Evolutionary conservation across 352 stramenopile genomes (phyloP).

Genomic region (Pythium phragmitis): DNA sequence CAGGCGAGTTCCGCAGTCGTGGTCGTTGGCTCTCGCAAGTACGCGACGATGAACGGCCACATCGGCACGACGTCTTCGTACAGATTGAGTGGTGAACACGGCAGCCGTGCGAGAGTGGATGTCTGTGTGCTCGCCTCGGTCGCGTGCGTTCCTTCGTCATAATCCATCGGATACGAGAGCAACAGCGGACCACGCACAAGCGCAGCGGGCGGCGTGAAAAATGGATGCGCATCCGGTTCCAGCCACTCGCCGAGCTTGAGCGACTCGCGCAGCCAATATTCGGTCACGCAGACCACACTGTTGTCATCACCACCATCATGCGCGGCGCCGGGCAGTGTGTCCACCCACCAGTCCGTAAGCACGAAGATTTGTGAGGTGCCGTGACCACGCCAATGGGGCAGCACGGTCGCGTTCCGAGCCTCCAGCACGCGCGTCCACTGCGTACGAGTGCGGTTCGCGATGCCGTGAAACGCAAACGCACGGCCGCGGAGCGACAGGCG

Average conservation of each 20-base stretch:
- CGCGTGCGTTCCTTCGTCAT: background rate
- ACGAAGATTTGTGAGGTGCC: conserved; percentile 33
- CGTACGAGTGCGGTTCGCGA: background rate
- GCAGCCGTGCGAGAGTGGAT: conserved; percentile 30
- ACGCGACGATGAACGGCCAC: conserved; percentile 68
- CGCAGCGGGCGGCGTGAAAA: conserved; percentile 42
- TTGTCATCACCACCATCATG: background rate
- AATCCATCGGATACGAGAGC: conserved; percentile 47
- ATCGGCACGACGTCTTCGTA: conserved; percentile 45
- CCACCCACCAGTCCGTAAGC: conserved; percentile 56
- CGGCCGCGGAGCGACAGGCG: conserved; percentile 10
- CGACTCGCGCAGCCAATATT: conserved; percentile 57
- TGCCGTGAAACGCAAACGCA: conserved; percentile 26
- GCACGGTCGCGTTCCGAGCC: conserved; percentile 3
- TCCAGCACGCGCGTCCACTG: conserved; percentile 10
- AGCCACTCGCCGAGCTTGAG: conserved; percentile 41
- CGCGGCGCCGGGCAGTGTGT: conserved; percentile 17
- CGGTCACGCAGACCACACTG: conserved; percentile 33
- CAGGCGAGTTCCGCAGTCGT: conserved; percentile 34
- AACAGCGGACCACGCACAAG: background rate
- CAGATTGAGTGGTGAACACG: conserved; percentile 40
- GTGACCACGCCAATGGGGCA: background rate
- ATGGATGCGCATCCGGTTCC: conserved; percentile 30
- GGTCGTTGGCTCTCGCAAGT: conserved; percentile 43
- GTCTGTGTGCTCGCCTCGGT: conserved; percentile 8